These are phyloP conservation scores for Beauveria pseudobassiana DNA, from an alignment of 2,329 filamentous ascomycete genomes.

Conservation along the genomic window DNA sequence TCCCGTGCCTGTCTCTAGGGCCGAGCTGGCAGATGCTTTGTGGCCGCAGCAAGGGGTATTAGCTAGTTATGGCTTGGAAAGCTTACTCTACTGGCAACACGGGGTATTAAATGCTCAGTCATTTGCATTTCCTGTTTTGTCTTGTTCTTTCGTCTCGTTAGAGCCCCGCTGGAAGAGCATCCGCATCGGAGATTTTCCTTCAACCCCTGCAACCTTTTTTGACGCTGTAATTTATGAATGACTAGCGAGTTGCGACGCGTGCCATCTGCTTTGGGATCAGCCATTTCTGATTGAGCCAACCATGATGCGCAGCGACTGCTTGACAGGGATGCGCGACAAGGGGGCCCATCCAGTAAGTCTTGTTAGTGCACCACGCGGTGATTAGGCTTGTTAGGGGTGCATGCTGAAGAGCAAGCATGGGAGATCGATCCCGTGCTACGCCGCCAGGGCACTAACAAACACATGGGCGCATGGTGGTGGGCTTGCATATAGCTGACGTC, in stretches of 20 bases:
- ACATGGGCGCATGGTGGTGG: not conserved
- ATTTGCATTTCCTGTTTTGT: not conserved
- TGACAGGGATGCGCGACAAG: not conserved
- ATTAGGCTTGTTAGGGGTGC: not conserved
- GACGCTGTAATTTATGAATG: no score
- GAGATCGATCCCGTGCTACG: slow-evolving; percentile 12
- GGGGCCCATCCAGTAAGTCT: not conserved
- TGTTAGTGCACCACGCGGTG: not conserved
- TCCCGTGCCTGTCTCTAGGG: not conserved
- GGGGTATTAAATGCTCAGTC: no score
- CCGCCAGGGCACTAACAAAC: not conserved
- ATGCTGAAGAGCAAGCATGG: slow-evolving; percentile 1
- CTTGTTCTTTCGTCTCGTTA: not conserved
- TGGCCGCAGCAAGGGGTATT: not conserved
- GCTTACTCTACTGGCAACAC: not conserved
- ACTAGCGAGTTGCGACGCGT: not conserved
- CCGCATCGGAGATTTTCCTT: not conserved
- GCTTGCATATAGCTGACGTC: not conserved
- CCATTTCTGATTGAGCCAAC: slow-evolving; percentile 4
- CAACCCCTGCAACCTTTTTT: no score
- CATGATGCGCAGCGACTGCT: slow-evolving; percentile 2
- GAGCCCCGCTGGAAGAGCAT: not conserved
- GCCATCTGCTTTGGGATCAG: slow-evolving; percentile 4
- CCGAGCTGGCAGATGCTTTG: not conserved
- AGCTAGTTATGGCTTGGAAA: not conserved